These are phyloP conservation scores for Euphorbia corollata DNA, from an alignment of 441 rosid genomes.

Conservation along the genomic window DNA sequence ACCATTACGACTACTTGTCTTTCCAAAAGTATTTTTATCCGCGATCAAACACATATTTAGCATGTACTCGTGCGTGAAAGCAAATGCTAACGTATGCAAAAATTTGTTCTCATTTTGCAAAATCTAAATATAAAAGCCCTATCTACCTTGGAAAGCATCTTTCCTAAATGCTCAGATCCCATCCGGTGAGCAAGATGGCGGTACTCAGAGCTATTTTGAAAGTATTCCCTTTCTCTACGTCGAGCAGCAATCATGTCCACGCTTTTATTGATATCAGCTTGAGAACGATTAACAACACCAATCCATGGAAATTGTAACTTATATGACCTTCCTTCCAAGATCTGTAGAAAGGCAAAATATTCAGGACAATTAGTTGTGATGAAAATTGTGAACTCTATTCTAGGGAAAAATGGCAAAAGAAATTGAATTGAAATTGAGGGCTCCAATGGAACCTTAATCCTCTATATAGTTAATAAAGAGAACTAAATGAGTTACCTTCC, in stretches of 20 bases:
- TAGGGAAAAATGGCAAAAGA: constrained; percentile 2
- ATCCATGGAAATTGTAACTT: constrained; percentile 83
- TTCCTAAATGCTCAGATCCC: constrained; percentile 88
- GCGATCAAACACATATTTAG: neutral
- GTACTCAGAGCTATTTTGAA: constrained; percentile 51
- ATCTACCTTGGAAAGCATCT: constrained; percentile 82
- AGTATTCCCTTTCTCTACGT: constrained; percentile 72
- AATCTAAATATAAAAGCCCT: neutral
- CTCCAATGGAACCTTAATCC: neutral
- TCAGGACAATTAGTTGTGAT: neutral
- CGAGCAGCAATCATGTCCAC: constrained; percentile 98
- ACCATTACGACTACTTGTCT: neutral
- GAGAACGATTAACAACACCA: constrained; percentile 93
- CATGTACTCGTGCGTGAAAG: neutral
- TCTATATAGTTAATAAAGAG: neutral
- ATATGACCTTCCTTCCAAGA: constrained; percentile 81
- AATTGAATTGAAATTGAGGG: neutral
- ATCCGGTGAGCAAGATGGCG: constrained; percentile 63
- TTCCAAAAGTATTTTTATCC: constrained; percentile 1
- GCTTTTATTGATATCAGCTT: constrained; percentile 90
- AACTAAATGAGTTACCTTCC: neutral
- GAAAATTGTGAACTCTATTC: constrained; percentile 9
- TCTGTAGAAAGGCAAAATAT: constrained; percentile 35
- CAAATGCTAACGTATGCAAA: neutral
- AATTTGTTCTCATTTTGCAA: neutral